Conservation (phyloP, 768 basidiomycete genomes). For the Mycena polygramma region DNA sequence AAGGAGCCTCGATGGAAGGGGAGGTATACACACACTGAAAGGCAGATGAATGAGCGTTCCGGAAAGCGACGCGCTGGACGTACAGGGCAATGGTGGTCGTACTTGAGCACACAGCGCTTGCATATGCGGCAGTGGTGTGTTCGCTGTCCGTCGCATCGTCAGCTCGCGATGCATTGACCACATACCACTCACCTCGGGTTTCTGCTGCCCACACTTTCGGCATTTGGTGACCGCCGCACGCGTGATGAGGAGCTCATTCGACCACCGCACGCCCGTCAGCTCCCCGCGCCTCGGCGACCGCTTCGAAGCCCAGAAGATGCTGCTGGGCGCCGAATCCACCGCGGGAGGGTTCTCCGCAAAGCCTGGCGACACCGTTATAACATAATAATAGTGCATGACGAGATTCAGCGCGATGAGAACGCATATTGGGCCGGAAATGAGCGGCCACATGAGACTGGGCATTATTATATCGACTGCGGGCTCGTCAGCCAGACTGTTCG, state of each 20-base stretch:
- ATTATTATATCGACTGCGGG: conserved; percentile 81
- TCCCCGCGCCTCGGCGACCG: conserved; percentile 42
- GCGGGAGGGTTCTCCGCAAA: conserved; percentile 72
- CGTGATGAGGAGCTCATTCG: conserved; percentile 61
- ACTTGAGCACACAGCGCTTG: conserved; percentile 90
- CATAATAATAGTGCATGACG: conserved; percentile 87
- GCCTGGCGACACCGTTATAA: conserved; percentile 84
- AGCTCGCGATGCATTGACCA: not conserved
- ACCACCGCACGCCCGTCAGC: conserved; percentile 64
- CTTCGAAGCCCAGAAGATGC: conserved; percentile 69
- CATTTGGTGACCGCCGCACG: conserved; percentile 72
- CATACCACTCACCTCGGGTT: conserved; percentile 71
- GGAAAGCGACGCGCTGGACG: conserved; percentile 48
- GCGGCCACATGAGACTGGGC: conserved; percentile 70
- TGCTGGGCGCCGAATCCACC: conserved; percentile 47
- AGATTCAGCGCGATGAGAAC: conserved; percentile 84
- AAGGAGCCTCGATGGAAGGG: conserved; percentile 4
- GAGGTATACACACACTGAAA: conserved; percentile 20
- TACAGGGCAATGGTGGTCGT: conserved; percentile 93
- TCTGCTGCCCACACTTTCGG: conserved; percentile 72
- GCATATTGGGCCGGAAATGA: conserved; percentile 76
- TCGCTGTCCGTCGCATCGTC: conserved; percentile 67
- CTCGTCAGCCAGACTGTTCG: conserved; percentile 8
- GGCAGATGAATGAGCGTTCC: not conserved
- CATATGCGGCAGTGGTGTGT: conserved; percentile 95